These are phyloP conservation scores for Gnaphalium uliginosum DNA, from an alignment of 129 eudicot genomes.

Conservation along the genomic window DNA sequence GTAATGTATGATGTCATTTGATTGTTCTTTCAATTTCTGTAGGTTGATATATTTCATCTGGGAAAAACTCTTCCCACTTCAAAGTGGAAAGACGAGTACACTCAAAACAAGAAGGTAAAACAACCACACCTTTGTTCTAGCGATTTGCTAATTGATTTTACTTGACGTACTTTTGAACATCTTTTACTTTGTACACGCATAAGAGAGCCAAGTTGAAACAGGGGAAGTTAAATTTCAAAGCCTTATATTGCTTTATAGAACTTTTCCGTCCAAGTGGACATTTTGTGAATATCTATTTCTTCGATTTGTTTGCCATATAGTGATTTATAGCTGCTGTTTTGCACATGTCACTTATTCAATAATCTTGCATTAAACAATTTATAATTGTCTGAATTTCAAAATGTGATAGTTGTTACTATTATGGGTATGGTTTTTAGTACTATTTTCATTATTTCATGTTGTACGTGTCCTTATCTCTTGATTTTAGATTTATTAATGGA, in stretches of 20 bases:
- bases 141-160: constrained; percentile 6
- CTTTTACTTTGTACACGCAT: constrained; percentile 7
- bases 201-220: not conserved
- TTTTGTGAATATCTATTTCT: no score
- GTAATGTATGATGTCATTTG: not conserved
- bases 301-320: not conserved
- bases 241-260: not conserved
- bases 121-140: constrained; percentile 15
- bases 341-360: not conserved
- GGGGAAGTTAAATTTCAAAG: constrained; percentile 3
- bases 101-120: constrained; percentile 77
- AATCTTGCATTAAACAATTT: constrained; percentile 1
- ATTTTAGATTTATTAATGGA: not conserved
- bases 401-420: not conserved
- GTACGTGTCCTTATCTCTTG: not conserved
- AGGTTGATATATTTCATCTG: constrained; percentile 91
- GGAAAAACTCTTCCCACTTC: constrained; percentile 57
- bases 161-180: constrained; percentile 8
- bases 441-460: not conserved
- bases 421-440: not conserved
- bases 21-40: constrained; percentile 18
- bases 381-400: not conserved
- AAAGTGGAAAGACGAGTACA: constrained; percentile 78
- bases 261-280: no score
- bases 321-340: no score